Base-by-base conservation (phyloP, 2,329 filamentous ascomycete genomes). In the Alternaria triticina region DNA sequence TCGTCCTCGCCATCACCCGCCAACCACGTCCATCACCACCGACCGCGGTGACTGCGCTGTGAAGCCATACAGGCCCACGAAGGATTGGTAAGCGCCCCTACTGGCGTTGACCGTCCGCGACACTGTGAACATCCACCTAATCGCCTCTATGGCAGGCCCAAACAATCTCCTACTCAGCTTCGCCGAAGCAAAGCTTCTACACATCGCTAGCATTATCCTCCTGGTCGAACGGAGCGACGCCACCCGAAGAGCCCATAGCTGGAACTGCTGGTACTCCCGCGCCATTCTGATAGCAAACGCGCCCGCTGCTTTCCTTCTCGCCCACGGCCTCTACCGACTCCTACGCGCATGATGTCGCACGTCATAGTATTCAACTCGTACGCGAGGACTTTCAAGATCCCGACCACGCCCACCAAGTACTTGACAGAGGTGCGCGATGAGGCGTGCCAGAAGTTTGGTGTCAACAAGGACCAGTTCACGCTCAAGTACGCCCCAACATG, bases 291-390 rank as follows among this genome's bases (percentile, higher is more conserved):
- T 75, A 17, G 64, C 67, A 25, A 72, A 78, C 71, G 67, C 68
- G 27, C 71, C 76, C 12, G 55, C 74, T 54, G 71, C 65, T 22
- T 46, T 72, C 44, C 61, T 75, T 47, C 67, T 72, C 56, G 67
- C 71, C 27, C 74, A 72, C 68, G 65, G 69, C 28, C 65, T 77
- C 25, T 75, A 73, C 51, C 66, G 65, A 22, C 54, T 77, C 40
- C 69, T 74, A 54, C 68, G 71, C 61, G 66, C 69, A 97, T 97
- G 93, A 89, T 93, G 69, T 91, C 94, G 57, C 91, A 96, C 78
- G 93, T 98, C 62, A 91, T 94, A 71, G 93, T 98, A 57, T 90
- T 97, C 69, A 90, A 95, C 78, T 89, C 91, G 43, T 89, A 92
- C 71, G 87, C 94, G 71, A 90, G 91, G 70, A 88, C 93, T 72